Conservation (phyloP, 2,329 filamentous ascomycete species). For the Hirsutella minnesotensis region DNA sequence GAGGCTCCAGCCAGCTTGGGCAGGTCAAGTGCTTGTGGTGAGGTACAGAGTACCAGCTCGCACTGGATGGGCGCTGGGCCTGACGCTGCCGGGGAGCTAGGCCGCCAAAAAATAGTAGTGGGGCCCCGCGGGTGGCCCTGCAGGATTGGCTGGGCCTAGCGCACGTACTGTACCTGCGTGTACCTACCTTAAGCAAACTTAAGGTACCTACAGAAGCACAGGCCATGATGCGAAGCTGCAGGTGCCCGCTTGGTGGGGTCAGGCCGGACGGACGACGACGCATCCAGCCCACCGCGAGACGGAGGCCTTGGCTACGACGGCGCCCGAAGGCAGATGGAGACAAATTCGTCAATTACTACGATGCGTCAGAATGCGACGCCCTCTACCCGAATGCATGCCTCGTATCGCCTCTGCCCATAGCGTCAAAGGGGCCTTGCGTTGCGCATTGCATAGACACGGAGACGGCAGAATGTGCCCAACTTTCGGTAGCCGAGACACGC, state of each 20-base stretch:
- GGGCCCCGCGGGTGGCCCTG: constrained; percentile 5
- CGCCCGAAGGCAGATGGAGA: background rate
- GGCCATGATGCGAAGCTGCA: constrained; percentile 2
- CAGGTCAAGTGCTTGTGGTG: background rate
- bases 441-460: background rate
- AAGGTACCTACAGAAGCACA: too few relatives aligned
- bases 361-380: too few relatives aligned
- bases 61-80: constrained; percentile 8
- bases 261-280: constrained; percentile 1
- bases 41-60: background rate
- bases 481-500: background rate
- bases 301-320: constrained; percentile 1
- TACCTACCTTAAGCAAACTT: too few relatives aligned
- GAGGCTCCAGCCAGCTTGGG: constrained; percentile 1
- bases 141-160: constrained; percentile 3
- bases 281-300: constrained; percentile 4
- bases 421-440: too few relatives aligned
- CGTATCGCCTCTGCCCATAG: too few relatives aligned
- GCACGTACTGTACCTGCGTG: constrained; percentile 1
- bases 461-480: background rate
- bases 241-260: constrained; percentile 1
- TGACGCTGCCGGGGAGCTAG: constrained; percentile 2
- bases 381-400: too few relatives aligned
- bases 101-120: constrained; percentile 13
- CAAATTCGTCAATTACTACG: too few relatives aligned